Percentiles rank a stretch among this genome's conserved stretches.
These are phyloP conservation scores for Collybiopsis luxurians DNA, from an alignment of 768 basidiomycete species.

Conservation along the genomic window DNA sequence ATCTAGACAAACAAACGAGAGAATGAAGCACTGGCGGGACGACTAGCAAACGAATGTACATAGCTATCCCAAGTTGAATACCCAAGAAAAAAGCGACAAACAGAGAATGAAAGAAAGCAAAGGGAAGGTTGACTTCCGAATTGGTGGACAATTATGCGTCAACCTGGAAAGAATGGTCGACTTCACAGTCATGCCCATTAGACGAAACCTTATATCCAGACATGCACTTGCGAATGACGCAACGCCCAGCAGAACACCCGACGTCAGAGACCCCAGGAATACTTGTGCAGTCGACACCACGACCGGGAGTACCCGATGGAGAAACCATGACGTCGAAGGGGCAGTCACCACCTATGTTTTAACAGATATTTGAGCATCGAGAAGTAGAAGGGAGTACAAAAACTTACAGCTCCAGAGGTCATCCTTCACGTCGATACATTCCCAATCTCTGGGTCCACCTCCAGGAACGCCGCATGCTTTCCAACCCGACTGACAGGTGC, in stretches of 20 bases:
- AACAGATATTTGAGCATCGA: neutral
- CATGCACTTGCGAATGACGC: slow-evolving; percentile 29
- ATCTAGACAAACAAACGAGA: no score
- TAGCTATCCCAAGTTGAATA: no score
- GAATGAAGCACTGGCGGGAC: no score
- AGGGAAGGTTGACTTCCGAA: no score
- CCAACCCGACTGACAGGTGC: slow-evolving; percentile 22
- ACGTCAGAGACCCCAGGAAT: slow-evolving; percentile 36
- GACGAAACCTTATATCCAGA: slow-evolving; percentile 20
- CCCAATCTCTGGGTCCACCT: slow-evolving; percentile 26
- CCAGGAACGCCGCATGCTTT: slow-evolving; percentile 31
- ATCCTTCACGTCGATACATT: slow-evolving; percentile 29
- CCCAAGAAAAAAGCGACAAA: no score
- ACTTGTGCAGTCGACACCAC: slow-evolving; percentile 32
- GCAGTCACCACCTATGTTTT: slow-evolving; percentile 33
- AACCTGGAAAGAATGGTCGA: no score
- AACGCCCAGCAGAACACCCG: slow-evolving; percentile 27
- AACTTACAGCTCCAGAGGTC: slow-evolving; percentile 37
- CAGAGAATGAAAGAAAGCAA: no score
- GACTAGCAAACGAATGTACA: no score
- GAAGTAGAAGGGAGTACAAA: neutral
- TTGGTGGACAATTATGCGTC: no score
- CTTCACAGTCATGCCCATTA: slow-evolving; percentile 9
- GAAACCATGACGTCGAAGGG: slow-evolving; percentile 20
- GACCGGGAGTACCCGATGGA: slow-evolving; percentile 15